These are phyloP conservation scores for Melaleuca quinquenervia DNA, from an alignment of 345 rosid genomes.

Conservation along the genomic window DNA sequence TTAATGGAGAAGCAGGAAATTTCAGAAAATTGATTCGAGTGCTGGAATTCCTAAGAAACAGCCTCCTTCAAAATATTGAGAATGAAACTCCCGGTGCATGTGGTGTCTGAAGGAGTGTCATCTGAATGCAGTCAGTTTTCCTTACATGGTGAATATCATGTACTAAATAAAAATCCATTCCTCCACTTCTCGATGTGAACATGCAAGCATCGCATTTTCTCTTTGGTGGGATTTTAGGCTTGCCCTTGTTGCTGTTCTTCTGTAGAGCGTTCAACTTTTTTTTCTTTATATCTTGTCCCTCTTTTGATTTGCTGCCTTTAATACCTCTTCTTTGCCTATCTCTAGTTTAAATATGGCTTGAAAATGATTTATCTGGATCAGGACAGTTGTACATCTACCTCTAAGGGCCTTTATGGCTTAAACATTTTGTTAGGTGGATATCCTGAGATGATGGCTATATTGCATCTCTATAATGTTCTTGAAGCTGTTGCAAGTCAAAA, in stretches of 20 bases:
- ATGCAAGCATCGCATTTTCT: background rate
- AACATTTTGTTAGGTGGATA: background rate
- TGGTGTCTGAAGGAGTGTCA: background rate
- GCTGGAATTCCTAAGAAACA: background rate
- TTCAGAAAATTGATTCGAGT: background rate
- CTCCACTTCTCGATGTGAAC: background rate
- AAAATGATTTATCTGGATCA: background rate
- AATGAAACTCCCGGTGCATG: background rate
- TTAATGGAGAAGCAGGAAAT: background rate
- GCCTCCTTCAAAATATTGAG: background rate
- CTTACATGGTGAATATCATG: background rate
- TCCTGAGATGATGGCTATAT: background rate
- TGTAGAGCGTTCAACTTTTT: background rate
- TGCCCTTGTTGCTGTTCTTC: background rate
- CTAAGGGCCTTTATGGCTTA: background rate
- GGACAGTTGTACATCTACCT: background rate
- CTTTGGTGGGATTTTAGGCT: background rate
- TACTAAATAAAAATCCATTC: fast-evolving
- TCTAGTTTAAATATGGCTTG: background rate
- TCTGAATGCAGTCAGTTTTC: background rate
- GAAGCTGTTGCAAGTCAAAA: background rate
- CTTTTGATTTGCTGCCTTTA: background rate
- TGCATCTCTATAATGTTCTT: background rate
- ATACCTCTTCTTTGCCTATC: background rate
- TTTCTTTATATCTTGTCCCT: background rate